Percentiles rank a stretch among this genome's conserved stretches.
Evolutionary conservation across 1,139 yeast species (phyloP).

Genomic region (Ashbya aceris): DNA sequence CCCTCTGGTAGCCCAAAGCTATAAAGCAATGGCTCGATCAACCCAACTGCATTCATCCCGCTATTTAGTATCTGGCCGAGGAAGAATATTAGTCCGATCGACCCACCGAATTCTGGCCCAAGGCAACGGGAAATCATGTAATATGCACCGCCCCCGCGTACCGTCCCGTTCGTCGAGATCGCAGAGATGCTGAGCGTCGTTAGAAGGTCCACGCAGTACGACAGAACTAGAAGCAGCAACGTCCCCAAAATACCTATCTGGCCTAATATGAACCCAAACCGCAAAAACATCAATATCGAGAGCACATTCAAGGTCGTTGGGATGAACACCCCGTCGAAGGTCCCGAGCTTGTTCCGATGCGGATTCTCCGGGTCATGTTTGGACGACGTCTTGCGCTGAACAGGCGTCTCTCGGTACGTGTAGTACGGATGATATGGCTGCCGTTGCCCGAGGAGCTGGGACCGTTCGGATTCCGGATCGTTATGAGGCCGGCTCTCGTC

Average conservation of each 20-base stretch:
- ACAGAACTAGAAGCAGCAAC: conserved; percentile 44
- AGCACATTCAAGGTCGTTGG: conserved; percentile 70
- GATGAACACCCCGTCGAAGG: conserved; percentile 69
- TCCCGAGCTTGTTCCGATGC: conserved; percentile 45
- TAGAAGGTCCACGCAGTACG: conserved; percentile 55
- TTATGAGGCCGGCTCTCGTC: conserved; percentile 23
- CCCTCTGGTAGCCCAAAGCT: conserved; percentile 39
- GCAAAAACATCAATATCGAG: conserved; percentile 70
- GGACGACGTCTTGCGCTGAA: conserved; percentile 22
- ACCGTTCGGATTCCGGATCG: conserved; percentile 18
- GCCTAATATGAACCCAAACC: conserved; percentile 73
- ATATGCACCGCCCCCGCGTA: conserved; percentile 78
- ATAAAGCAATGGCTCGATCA: conserved; percentile 61
- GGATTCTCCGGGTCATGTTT: conserved; percentile 29
- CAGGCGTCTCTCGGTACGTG: conserved; percentile 24
- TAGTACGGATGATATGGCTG: conserved; percentile 19
- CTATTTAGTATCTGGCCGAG: conserved; percentile 70
- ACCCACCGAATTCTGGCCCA: conserved; percentile 81
- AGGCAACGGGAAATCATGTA: conserved; percentile 72
- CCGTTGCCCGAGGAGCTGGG: conserved; percentile 16
- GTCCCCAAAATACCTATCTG: conserved; percentile 69
- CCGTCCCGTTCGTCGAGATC: conserved; percentile 75
- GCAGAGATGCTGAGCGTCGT: conserved; percentile 72
- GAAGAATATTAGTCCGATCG: conserved; percentile 69
- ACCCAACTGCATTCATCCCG: conserved; percentile 72